phyloP scores from a whole-genome alignment of 1,139 yeast species.

The Lodderomyces theae region DNA sequence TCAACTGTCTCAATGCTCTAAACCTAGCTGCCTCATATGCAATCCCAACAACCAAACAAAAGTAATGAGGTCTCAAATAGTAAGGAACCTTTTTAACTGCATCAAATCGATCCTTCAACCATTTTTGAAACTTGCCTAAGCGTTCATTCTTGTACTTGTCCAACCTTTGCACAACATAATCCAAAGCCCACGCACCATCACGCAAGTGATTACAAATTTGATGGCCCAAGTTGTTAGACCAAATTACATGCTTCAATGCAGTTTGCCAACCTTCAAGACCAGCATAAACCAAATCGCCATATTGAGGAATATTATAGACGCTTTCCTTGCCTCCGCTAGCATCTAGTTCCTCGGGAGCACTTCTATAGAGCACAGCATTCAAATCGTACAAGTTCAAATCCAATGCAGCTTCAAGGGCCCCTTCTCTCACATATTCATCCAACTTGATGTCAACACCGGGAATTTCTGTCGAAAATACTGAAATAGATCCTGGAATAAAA shows the following conservation, averaged over 20 bases:
- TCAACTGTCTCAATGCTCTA: constrained; percentile 60
- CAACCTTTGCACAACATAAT: constrained; percentile 65
- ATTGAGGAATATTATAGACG: constrained; percentile 66
- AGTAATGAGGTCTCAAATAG: constrained; percentile 81
- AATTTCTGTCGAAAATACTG: constrained; percentile 73
- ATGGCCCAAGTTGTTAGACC: constrained; percentile 76
- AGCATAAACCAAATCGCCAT: constrained; percentile 76
- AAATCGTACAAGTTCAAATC: constrained; percentile 64
- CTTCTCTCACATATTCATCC: constrained; percentile 64
- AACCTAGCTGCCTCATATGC: constrained; percentile 79
- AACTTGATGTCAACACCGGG: constrained; percentile 52
- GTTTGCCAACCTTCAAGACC: constrained; percentile 94
- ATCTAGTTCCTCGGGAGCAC: constrained; percentile 88
- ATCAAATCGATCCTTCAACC: constrained; percentile 70
- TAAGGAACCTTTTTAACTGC: constrained; percentile 68
- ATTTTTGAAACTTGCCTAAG: constrained; percentile 54
- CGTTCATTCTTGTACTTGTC: constrained; percentile 54
- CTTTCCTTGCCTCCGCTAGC: constrained; percentile 70
- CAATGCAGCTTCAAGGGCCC: constrained; percentile 71
- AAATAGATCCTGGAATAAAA: constrained; percentile 90
- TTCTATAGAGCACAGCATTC: constrained; percentile 70
- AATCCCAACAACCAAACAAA: constrained; percentile 73
- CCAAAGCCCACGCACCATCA: constrained; percentile 86
- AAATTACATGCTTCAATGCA: constrained; percentile 59
- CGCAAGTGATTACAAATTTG: constrained; percentile 80